Base-by-base conservation (phyloP, 2,329 filamentous ascomycete genomes). In the Neoascochyta sp. region DNA sequence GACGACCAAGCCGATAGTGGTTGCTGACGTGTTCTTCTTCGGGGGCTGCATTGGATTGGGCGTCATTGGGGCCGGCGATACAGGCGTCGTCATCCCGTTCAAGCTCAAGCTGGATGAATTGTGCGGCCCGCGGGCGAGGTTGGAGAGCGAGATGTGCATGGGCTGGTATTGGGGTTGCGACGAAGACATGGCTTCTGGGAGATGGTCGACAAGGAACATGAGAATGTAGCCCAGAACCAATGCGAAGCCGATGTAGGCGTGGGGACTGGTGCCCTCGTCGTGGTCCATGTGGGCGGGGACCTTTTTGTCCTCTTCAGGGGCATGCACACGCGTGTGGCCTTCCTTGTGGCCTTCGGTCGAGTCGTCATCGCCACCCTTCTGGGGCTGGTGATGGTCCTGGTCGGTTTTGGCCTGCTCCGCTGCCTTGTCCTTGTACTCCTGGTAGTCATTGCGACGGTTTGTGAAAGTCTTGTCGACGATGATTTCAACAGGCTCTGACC, bases 1-100 rank as follows among this genome's bases (percentile, higher is more conserved):
- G 35, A 98, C 96, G 4, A 96, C 85, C n/a, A 98, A 71, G 0
- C 92, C 92, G 1, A 86, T 83, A 1, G 92, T 98, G 2, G 90
- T 70, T 34, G 54, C 53, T 16, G 57, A 60, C 1, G 45, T 54
- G 15, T 48, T 56, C 27, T 52, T 52, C 16, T 43, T 37, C 2
- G 68, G 40, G 52, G 63, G 28, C 45, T 65, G 29, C 53, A 64
- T 33, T 55, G 62, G 31, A 57, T 67, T 53, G 7, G 47, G 45
- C 9, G 50, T 40, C 22, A 39, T 11, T 25, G 34, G 29, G 24
- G 11, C 47, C 36, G 41, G 54, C 30, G 47, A 52, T 27, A 41
- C 50, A 26, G 36, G 43, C 17, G 51, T 54, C 2, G 47, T 41
- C 17, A 60, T 46, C 30, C 36, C 51, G 23, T 60, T 59, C 18